These are phyloP conservation scores for Limonium bicolor DNA, from an alignment of 148 eudicot genomes.

Conservation along the genomic window DNA sequence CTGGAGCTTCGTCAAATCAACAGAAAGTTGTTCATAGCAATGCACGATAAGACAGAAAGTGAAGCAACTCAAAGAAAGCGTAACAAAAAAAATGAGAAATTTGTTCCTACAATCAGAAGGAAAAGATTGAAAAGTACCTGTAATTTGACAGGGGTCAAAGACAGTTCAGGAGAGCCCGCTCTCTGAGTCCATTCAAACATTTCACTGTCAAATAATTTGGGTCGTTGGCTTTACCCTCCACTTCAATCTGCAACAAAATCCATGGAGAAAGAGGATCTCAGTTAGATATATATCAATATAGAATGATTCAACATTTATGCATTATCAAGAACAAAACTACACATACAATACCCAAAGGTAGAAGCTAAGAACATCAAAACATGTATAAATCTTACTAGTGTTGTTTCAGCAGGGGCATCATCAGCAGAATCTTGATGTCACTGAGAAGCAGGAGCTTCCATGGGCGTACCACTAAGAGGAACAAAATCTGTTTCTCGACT, in stretches of 20 bases:
- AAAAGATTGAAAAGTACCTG: conserved; percentile 29
- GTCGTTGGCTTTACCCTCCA: conserved; percentile 11
- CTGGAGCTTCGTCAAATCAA: conserved; percentile 17
- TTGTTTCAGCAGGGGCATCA: conserved; percentile 19
- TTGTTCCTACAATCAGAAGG: background rate
- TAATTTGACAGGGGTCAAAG: conserved; percentile 36
- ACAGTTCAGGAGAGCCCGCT: conserved; percentile 91
- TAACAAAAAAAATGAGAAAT: background rate
- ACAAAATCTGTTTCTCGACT: conserved; percentile 37
- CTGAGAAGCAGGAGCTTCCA: conserved; percentile 62
- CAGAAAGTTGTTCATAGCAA: background rate
- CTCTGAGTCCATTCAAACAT: conserved; percentile 99
- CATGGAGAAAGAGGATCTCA: background rate
- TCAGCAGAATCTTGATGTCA: conserved; percentile 89
- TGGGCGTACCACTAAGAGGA: conserved; percentile 36
- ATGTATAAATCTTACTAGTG: conserved; percentile 30
- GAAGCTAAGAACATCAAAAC: background rate
- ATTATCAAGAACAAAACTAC: no score
- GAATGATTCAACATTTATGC: no score
- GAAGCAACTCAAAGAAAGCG: background rate
- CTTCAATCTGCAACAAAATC: conserved; percentile 13
- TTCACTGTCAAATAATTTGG: conserved; percentile 61
- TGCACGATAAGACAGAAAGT: background rate
- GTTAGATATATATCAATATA: background rate
- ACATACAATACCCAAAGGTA: no score